phyloP scores from a whole-genome alignment of 495 filamentous ascomycete species.

The Aspergillus wentii region DNA sequence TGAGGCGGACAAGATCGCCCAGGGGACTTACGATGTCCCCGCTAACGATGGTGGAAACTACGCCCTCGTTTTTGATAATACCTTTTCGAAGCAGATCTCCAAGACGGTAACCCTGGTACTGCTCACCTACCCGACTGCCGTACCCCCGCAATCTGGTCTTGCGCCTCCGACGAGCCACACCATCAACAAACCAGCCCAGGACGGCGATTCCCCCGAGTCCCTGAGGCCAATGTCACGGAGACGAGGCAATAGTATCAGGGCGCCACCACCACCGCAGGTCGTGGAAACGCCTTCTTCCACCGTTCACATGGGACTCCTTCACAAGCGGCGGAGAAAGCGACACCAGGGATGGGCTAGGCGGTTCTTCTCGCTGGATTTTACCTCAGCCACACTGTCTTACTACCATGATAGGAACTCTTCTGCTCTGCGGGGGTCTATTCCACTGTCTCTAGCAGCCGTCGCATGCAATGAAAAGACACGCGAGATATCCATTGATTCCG shows the following conservation, averaged over 20 bases:
- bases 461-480: constrained; percentile 78
- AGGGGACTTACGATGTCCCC: constrained; percentile 79
- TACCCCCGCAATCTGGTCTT: constrained; percentile 73
- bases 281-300: constrained; percentile 17
- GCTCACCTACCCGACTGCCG: constrained; percentile 82
- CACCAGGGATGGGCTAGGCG: constrained; percentile 89
- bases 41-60: constrained; percentile 81
- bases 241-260: constrained; percentile 29
- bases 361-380: constrained; percentile 93
- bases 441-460: constrained; percentile 83
- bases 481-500: constrained; percentile 95
- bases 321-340: constrained; percentile 87
- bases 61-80: constrained; percentile 96
- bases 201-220: constrained; percentile 25
- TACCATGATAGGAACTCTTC: constrained; percentile 91
- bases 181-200: constrained; percentile 43
- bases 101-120: constrained; percentile 94
- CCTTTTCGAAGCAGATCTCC: constrained; percentile 90
- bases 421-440: constrained; percentile 85
- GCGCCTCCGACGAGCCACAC: constrained; percentile 37
- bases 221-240: constrained; percentile 27
- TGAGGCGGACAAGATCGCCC: constrained; percentile 92
- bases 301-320: constrained; percentile 72
- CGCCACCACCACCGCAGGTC: constrained; percentile 21
- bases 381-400: constrained; percentile 86